phyloP scores from a whole-genome alignment of 2,329 filamentous ascomycete genomes.

The Cladosporium velox region DNA sequence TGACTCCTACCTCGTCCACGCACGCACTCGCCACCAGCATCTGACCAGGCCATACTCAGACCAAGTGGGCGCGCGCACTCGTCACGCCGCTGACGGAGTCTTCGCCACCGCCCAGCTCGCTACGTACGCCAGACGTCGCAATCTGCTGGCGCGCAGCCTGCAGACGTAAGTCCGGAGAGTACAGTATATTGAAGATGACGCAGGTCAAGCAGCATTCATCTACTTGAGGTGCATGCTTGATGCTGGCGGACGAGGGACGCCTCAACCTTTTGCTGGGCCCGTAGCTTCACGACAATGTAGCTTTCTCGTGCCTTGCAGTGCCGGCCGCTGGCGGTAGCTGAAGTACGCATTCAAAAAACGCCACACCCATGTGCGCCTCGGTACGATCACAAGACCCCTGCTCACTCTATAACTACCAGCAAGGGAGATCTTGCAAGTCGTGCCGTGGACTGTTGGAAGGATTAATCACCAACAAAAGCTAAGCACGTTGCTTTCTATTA shows the following conservation, averaged over 20 bases:
- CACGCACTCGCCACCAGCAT: neutral
- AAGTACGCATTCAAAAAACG: neutral
- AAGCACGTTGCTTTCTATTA: neutral
- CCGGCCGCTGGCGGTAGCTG: neutral
- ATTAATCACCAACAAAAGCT: neutral
- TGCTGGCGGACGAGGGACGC: neutral
- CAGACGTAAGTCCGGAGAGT: neutral
- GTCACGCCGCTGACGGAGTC: slow-evolving; percentile 17
- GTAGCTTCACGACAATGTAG: neutral
- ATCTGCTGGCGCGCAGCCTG: neutral
- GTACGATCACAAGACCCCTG: slow-evolving; percentile 14
- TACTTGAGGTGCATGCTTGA: slow-evolving; percentile 4
- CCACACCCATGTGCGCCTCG: neutral
- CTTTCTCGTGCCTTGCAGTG: slow-evolving; percentile 15
- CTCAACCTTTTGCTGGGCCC: neutral
- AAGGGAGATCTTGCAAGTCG: slow-evolving; percentile 7
- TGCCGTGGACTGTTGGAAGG: neutral
- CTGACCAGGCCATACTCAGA: neutral
- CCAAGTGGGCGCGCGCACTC: neutral
- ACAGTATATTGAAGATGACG: slow-evolving; percentile 1
- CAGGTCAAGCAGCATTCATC: slow-evolving; percentile 12
- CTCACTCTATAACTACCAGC: neutral
- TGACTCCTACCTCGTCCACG: neutral
- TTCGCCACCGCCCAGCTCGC: neutral
- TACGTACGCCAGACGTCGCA: neutral